Conservation (phyloP, 805 yeast genomes). For the Teunomyces tritomae region DNA sequence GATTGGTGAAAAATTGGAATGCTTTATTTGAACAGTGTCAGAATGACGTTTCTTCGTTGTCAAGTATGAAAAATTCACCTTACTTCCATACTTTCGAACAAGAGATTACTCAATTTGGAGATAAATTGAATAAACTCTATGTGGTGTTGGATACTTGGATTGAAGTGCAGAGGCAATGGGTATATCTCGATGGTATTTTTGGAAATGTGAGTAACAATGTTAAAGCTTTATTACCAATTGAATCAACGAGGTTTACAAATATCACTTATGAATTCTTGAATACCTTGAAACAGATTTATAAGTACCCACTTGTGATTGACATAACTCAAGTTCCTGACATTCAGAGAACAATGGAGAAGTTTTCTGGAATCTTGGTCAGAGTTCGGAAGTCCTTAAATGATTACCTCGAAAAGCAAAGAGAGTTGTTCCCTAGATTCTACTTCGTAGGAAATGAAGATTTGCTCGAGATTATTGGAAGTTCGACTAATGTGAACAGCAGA, state of each 20-base stretch:
- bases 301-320: conserved; percentile 54
- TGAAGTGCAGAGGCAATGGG: conserved; percentile 87
- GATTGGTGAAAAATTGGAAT: conserved; percentile 70
- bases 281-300: conserved; percentile 48
- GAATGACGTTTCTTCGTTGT: conserved; percentile 59
- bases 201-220: conserved; percentile 54
- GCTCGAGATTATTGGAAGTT: conserved; percentile 74
- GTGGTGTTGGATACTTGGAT: conserved; percentile 67
- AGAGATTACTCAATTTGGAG: conserved; percentile 54
- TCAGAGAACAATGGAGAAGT: conserved; percentile 43
- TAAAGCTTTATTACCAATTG: conserved; percentile 62
- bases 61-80: conserved; percentile 70
- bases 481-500: conserved; percentile 43
- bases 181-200: conserved; percentile 78
- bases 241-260: conserved; percentile 61
- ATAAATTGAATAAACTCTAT: conserved; percentile 48
- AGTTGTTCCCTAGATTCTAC: conserved; percentile 73
- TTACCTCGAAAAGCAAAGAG: conserved; percentile 78
- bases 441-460: conserved; percentile 91
- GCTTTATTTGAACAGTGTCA: conserved; percentile 53
- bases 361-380: conserved; percentile 53
- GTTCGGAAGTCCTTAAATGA: conserved; percentile 69
- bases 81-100: conserved; percentile 60
- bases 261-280: conserved; percentile 60
- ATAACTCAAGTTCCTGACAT: conserved; percentile 50